A percentile compares a stretch with the other conserved stretches of the same genome.
phyloP scores from a whole-genome alignment of 176 grass and related monocot genomes.

The Cenchrus americanus region DNA sequence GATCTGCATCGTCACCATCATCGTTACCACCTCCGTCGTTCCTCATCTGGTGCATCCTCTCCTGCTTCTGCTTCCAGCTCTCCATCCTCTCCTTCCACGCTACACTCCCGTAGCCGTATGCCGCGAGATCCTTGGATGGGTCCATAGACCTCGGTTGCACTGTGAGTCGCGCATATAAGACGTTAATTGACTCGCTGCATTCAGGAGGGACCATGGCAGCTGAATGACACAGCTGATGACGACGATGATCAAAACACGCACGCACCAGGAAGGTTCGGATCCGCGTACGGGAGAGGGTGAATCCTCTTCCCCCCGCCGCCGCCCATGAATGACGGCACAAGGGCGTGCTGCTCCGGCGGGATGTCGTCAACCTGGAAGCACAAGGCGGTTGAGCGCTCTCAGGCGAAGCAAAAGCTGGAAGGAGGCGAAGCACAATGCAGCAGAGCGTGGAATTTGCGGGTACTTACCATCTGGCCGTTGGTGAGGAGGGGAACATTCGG shows the following conservation, averaged over 20 bases:
- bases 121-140: conserved; percentile 90
- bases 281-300: conserved; percentile 78
- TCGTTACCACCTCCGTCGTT: conserved; percentile 56
- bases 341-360: conserved; percentile 87
- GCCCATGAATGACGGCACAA: conserved; percentile 83
- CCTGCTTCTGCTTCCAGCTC: conserved; percentile 93
- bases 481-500: conserved; percentile 88
- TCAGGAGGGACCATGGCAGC: background rate
- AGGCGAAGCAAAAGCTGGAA: background rate
- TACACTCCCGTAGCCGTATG: conserved; percentile 93
- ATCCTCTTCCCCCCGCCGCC: conserved; percentile 84
- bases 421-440: conserved; percentile 8
- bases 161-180: conserved; percentile 20
- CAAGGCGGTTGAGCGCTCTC: background rate
- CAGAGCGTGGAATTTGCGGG: background rate
- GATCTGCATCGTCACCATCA: conserved; percentile 68
- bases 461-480: conserved; percentile 90
- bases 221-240: background rate
- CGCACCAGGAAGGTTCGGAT: conserved; percentile 80
- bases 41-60: conserved; percentile 66
- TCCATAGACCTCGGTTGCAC: conserved; percentile 97
- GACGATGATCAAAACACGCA: conserved; percentile 29
- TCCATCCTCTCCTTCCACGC: conserved; percentile 97
- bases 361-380: conserved; percentile 77
- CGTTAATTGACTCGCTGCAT: background rate